phyloP scores from a whole-genome alignment of 1,284 basidiomycete genomes.

The Marasmius oreades region DNA sequence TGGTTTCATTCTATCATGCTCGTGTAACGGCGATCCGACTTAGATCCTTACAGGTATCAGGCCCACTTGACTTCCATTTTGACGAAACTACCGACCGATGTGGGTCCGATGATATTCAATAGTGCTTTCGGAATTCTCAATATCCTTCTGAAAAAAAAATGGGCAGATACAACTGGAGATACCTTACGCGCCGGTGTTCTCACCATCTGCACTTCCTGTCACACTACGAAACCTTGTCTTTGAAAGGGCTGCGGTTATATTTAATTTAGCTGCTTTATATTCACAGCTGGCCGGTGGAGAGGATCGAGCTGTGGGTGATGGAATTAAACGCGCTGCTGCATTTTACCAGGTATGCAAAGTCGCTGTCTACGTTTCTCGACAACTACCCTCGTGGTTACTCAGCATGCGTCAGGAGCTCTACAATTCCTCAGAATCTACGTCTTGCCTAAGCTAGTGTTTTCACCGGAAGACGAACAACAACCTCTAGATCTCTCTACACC shows the following conservation, averaged over 20 bases:
- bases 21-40: neutral
- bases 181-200: conserved; percentile 72
- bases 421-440: conserved; percentile 59
- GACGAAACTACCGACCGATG: conserved; percentile 43
- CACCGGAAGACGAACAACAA: conserved; percentile 49
- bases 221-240: conserved; percentile 72
- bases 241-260: conserved; percentile 75
- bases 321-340: conserved; percentile 71
- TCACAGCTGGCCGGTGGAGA: conserved; percentile 67
- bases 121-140: neutral
- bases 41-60: conserved; percentile 4
- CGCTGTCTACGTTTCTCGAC: neutral
- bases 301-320: conserved; percentile 70
- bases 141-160: conserved; percentile 1
- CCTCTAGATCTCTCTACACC: conserved; percentile 64
- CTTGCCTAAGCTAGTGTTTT: conserved; percentile 51
- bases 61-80: conserved; percentile 51
- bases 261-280: conserved; percentile 82
- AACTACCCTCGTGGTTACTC: conserved; percentile 13
- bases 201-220: conserved; percentile 52
- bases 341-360: conserved; percentile 67
- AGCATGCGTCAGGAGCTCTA: conserved; percentile 80
- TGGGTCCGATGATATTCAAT: conserved; percentile 18
- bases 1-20: conserved; percentile 6
- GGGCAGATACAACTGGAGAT: conserved; percentile 75